phyloP scores from a whole-genome alignment of 2,329 filamentous ascomycete genomes.

The Ceratocystis destructans region DNA sequence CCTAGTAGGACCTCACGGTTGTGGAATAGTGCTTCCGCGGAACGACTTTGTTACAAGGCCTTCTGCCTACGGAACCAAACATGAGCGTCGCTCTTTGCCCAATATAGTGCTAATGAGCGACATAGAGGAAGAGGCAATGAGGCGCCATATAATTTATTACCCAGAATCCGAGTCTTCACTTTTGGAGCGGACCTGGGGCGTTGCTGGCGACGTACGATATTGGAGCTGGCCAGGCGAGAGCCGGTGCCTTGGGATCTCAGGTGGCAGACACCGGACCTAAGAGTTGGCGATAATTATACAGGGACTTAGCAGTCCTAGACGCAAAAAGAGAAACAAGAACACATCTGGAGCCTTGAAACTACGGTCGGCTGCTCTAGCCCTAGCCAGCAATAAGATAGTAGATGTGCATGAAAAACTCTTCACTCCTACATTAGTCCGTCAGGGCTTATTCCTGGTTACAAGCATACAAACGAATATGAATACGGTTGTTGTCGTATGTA shows the following conservation, averaged over 20 bases:
- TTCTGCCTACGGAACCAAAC: neutral
- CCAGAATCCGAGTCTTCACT: neutral
- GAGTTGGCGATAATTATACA: too few species aligned
- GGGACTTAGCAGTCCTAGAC: neutral
- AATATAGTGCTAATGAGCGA: neutral
- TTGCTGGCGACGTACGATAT: neutral
- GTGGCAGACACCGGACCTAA: neutral
- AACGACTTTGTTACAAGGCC: neutral
- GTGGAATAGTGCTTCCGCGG: neutral
- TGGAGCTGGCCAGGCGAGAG: neutral
- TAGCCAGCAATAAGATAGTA: neutral
- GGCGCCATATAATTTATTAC: neutral
- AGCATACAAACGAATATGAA: neutral
- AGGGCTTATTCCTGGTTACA: neutral
- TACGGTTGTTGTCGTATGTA: neutral
- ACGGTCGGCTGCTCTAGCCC: neutral
- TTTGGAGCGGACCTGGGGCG: neutral
- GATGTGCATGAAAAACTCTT: neutral
- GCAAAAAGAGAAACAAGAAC: neutral
- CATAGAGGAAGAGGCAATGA: neutral
- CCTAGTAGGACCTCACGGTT: neutral
- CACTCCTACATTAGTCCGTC: neutral
- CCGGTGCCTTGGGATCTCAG: slow-evolving; percentile 3
- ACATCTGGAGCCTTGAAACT: neutral
- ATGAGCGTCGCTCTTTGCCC: neutral